phyloP scores from a whole-genome alignment of 495 filamentous ascomycete species.

The Chlorociboria aeruginascens region DNA sequence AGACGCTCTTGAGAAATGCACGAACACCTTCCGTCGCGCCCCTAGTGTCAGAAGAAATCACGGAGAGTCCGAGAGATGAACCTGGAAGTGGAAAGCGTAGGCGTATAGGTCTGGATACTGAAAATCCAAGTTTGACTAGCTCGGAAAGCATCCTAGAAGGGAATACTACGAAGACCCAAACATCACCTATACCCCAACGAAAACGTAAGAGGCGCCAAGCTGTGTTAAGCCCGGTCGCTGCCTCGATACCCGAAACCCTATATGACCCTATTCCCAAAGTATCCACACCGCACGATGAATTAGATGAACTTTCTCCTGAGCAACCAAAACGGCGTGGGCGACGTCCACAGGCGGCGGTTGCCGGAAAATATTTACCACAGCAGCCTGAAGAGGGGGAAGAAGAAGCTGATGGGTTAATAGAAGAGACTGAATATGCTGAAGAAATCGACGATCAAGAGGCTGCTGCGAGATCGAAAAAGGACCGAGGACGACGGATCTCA shows the following conservation, averaged over 20 bases:
- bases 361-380: background rate
- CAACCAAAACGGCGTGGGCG: slow-evolving; percentile 8
- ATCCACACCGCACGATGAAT: background rate
- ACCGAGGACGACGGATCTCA: slow-evolving; percentile 7
- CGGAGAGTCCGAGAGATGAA: slow-evolving; percentile 34
- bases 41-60: slow-evolving; percentile 22
- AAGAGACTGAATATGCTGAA: slow-evolving; percentile 9
- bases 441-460: slow-evolving; percentile 13
- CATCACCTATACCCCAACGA: slow-evolving; percentile 2
- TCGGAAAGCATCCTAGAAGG: background rate
- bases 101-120: background rate
- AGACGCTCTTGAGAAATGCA: background rate
- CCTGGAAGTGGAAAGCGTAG: slow-evolving; percentile 29
- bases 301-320: slow-evolving; percentile 20
- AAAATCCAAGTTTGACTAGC: too few species aligned
- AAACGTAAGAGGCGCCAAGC: slow-evolving; percentile 8
- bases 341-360: background rate
- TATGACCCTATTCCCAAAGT: background rate
- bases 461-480: slow-evolving; percentile 8
- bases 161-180: background rate
- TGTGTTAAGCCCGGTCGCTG: background rate
- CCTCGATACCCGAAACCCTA: background rate
- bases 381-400: background rate
- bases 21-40: slow-evolving; percentile 1
- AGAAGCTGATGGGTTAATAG: background rate